phyloP scores from a whole-genome alignment of 73 alveolate species.

The Loxodes magnus region DNA sequence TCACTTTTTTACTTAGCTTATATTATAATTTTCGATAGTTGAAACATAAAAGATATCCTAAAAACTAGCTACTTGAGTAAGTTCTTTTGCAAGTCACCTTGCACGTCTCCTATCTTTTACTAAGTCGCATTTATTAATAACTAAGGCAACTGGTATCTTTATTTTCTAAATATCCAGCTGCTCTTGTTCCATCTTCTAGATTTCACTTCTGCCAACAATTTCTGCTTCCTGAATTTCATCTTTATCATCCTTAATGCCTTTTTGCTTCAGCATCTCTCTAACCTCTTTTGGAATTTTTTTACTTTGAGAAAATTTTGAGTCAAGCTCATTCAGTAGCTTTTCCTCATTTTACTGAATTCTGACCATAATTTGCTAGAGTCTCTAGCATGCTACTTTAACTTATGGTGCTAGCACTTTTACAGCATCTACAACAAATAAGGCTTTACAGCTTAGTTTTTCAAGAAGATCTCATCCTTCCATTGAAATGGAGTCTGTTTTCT shows the following conservation, averaged over 20 bases:
- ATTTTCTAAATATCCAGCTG: too few relatives aligned
- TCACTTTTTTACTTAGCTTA: background rate
- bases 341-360: background rate
- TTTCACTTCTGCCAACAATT: too few relatives aligned
- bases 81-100: background rate
- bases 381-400: background rate
- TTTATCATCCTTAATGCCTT: too few relatives aligned
- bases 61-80: background rate
- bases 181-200: too few relatives aligned
- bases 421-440: slow-evolving; percentile 2
- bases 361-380: background rate
- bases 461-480: background rate
- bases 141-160: slow-evolving; percentile 3
- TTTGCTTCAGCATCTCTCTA: background rate
- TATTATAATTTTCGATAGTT: background rate
- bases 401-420: background rate
- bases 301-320: background rate
- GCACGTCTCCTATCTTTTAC: slow-evolving; percentile 7
- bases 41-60: background rate
- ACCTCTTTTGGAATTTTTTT: background rate
- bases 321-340: background rate
- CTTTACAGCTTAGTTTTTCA: background rate
- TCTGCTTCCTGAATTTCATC: too few relatives aligned
- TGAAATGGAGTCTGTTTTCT: background rate
- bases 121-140: background rate